Evolutionary conservation across 2,329 filamentous ascomycete species (phyloP).

Genomic region (Cladosporium velox): DNA sequence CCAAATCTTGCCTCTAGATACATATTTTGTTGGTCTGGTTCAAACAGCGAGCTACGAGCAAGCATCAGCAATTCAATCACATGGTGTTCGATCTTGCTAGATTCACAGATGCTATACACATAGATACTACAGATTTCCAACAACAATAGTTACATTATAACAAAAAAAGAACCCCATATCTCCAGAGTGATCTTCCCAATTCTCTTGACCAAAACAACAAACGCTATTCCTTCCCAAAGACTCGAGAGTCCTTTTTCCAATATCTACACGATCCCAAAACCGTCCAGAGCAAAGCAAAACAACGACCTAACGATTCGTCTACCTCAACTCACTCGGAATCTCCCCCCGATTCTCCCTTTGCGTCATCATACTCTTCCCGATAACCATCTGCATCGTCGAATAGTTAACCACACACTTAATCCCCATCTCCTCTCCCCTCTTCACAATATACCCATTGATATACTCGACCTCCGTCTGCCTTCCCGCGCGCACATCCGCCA

Average conservation of each 20-base stretch:
- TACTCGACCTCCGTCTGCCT: slow-evolving; percentile 74
- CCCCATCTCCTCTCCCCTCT: slow-evolving; percentile 69
- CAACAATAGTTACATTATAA: background rate
- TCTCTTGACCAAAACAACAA: background rate
- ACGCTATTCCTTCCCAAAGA: background rate
- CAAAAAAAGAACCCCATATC: background rate
- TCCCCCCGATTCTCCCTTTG: slow-evolving; percentile 37
- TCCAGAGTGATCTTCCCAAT: background rate
- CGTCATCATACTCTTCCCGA: slow-evolving; percentile 63
- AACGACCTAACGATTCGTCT: background rate
- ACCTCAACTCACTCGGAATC: background rate
- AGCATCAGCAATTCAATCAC: no score
- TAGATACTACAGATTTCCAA: background rate
- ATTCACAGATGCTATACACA: background rate
- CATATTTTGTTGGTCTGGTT: no score
- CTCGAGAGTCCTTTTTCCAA: background rate
- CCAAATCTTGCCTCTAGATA: no score
- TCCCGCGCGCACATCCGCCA: slow-evolving; percentile 64
- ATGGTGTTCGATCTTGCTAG: no score
- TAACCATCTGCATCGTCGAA: slow-evolving; percentile 70
- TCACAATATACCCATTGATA: slow-evolving; percentile 85
- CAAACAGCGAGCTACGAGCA: no score
- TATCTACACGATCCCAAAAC: no score
- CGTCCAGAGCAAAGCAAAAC: background rate
- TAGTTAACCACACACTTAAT: slow-evolving; percentile 73